Base-by-base conservation (phyloP, 2,329 filamentous ascomycete species). In the Chalara sp. region DNA sequence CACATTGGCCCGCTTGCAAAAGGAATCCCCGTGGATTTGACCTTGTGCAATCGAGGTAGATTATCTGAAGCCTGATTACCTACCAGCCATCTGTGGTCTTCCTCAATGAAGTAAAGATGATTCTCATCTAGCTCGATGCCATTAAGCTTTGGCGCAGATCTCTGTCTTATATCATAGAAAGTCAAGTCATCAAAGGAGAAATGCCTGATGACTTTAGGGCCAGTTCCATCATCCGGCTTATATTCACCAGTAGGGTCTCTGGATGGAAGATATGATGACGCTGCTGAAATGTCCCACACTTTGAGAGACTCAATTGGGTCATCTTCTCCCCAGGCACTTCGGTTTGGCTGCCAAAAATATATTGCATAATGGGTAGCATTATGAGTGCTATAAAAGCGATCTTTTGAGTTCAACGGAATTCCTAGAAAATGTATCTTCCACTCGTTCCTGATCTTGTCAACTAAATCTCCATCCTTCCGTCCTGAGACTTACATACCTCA, bases 351-450 rank as follows among this genome's bases (percentile, higher is more conserved):
- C 80, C 80, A 84, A 31, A 78, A 70, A 63, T 84, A 84, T 11
- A 83, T 68, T 39, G 72, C 78, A 64, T 84, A 84, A 61, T 84
- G 80, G 0, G 71, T 78, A 11, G 70, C 61, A 45, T 71, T 83
- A 61, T 85, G 81, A 1, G 76, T 67, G 7, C 79, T 83, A 65
- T 79, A 81, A 70, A 83, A 82, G n/a, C 80, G 75, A 60, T 82
- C 78, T 39, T 71, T 67, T n/a, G 71, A 67, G 57, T 74, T 76
- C 6, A 81, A 60, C 1, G 78, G 73, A 46, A 82, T 68, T 7
- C 78, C 79, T 1, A 78, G 66, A 58, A 76, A 76, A 64, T 81
- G 76, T 37, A 83, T 76, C 59, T 78, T 78, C 76, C 77, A 84
- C 61, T 84, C 79, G 43, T 61, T 63, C 40, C 62, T 62, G 43